Evolutionary conservation across 352 stramenopile genomes (phyloP), one percentile per base, ranked within the genome.

Genomic region (Phytophthora kernoviae): DNA sequence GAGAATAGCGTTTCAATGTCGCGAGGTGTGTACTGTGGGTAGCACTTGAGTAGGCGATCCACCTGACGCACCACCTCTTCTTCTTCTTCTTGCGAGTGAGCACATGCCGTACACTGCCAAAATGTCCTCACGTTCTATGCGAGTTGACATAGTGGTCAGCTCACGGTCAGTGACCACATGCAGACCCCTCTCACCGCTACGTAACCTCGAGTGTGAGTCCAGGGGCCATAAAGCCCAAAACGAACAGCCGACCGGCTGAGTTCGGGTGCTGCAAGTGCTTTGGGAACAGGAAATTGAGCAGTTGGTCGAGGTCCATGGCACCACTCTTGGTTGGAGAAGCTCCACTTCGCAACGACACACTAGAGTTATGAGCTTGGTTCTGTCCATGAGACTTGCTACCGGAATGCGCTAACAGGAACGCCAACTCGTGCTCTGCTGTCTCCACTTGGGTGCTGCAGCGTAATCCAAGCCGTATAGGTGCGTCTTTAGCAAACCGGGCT

Each of bases 191-290:
- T 88, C 76, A 10, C 84, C 87, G 10, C 77, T 77, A 1, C 70
- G 74, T 6, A 94, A 65, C n/a, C 71, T 70, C 14, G 78, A 73
- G 20, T 85, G 68, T 18, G 37, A 49, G 56, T 92, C 81, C 27
- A 94, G 69, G 87, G 87, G 6, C 85, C 87, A 50, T 96, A 96
- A 9, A 93, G 61, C 2, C 67, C 82, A 56, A 94, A 94, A 91
- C 87, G 50, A 93, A 91, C 7, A 96, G 59, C 6, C 87, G 63
- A 14, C 87, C 87, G 0, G 79, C 84, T 10, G 85, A 93, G 37
- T 90, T 85, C 7, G 87, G 73, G 56, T 96, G 87, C 40, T 92
- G 79, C 30, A 94, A 44, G 56, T 89, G 70, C 26, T 70, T 36
- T 4, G 87, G 87, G 62, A 96, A 96, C 34, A 94, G 59, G 53